Base-by-base conservation (phyloP, 257 asterid species). In the Solanum pimpinellifolium region DNA sequence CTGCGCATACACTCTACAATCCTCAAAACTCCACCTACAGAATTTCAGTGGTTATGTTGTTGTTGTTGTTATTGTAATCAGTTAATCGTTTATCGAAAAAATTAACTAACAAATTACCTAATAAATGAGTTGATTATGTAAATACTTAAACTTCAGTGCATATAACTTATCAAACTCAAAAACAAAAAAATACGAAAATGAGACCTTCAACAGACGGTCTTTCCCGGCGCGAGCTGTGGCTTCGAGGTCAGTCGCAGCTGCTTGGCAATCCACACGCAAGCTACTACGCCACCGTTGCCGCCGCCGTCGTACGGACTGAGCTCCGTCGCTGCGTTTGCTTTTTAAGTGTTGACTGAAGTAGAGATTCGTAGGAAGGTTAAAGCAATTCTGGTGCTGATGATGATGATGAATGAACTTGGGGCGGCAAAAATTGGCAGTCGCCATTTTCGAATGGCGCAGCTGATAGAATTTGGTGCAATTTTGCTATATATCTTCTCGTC, bases 161-260 rank as follows among this genome's bases (percentile, higher is more conserved):
- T 72, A 35, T 4, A 72, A 41, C 39, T 27, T 16, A 65, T 59
- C 23, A 49, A 5, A 6, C 49, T 11, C 16, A 69, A 65, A 65
- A 11, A 56, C n/a, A 18, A 68, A 44, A 25, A 39, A 27, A 20
- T n/a, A 2, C 11, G 14, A 16, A 7, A 15, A 68, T 27, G 27
- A 11, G 52, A 93, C 99, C 98, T 96, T 96, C 89, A 87, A 56
- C 49, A 94, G 98, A 47, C 99, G 98, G 88, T 95, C 98, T 92
- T 93, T 95, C 56, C 99, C 99, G 69, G n/a, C 98, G 37, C 91
- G 91, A 74, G 88, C 93, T 11, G 92, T 91, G 66, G 88, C 66
- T 74, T 92, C 93, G 82, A 90, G 73, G 82, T 94, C 93, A 66
- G 90, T 83, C 23, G 89, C 91, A 16, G 94, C 52, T 83, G 91